Base-by-base conservation (phyloP, 176 grass and related monocot species). In the Alopecurus myosuroides region DNA sequence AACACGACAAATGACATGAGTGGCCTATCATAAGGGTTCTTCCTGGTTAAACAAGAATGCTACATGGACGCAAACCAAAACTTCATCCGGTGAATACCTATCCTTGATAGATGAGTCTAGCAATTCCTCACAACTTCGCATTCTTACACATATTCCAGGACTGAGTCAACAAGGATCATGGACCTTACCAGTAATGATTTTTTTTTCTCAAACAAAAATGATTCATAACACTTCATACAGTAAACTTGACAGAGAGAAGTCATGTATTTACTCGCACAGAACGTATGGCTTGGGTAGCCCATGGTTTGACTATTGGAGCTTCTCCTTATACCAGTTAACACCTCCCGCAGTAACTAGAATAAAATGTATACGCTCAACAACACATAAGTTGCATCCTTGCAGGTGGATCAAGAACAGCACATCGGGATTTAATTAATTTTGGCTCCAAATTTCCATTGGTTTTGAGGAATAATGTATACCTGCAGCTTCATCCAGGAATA, bases 61-160 rank as follows among this genome's bases (percentile, higher is more conserved):
- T n/a, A n/a, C n/a, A n/a, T n/a, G n/a, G n/a, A n/a, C n/a, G n/a
- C n/a, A n/a, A n/a, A n/a, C n/a, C n/a, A n/a, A n/a, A n/a, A n/a
- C n/a, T n/a, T n/a, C n/a, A n/a, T n/a, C n/a, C n/a, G n/a, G n/a
- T n/a, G n/a, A 28, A 63, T 55, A 70, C 13, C n/a, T 73, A 6
- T 78, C 74, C 15, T 28, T 84, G 37, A 92, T 81, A 39, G 23
- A n/a, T n/a, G n/a, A n/a, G 11, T 89, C 76, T 12, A 73, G 26
- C 51, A 89, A 34, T 1, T 92, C 84, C 6, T 41, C 17, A 0
- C 31, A 18, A 7, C 69, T 92, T 28, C 33, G n/a, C 77, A 70
- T 87, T 81, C 19, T 77, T 84, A 87, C 88, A 93, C 26, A 90
- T 17, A 49, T 77, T 84, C 71, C 81, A 89, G n/a, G 87, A 60